Evolutionary conservation across 441 rosid species (phyloP).

Genomic region (Erodium trifolium): DNA sequence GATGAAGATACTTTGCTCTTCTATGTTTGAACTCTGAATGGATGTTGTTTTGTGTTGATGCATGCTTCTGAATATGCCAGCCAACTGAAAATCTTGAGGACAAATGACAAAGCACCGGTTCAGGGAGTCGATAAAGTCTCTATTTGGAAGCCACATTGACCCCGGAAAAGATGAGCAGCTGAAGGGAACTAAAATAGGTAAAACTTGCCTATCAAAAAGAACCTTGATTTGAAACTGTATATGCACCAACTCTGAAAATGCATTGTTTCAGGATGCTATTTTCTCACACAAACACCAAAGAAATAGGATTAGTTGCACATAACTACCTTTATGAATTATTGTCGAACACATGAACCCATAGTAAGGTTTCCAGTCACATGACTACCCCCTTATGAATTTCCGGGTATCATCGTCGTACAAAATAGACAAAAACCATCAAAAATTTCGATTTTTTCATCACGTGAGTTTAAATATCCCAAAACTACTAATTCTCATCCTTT

Average conservation of each 20-base stretch:
- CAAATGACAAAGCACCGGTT: constrained; percentile 55
- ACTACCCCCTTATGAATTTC: no score
- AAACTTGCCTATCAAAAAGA: constrained; percentile 14
- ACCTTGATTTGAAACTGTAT: neutral
- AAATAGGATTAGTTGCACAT: neutral
- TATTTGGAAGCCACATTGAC: constrained; percentile 68
- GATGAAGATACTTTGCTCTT: constrained; percentile 17
- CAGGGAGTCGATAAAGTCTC: constrained; percentile 68
- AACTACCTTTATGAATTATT: no score
- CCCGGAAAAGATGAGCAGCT: constrained; percentile 65
- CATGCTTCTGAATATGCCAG: constrained; percentile 19
- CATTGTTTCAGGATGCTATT: neutral
- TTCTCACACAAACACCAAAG: constrained; percentile 15
- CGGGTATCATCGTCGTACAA: no score
- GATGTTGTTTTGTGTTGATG: constrained; percentile 23
- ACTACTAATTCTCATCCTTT: no score
- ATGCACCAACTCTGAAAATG: constrained; percentile 10
- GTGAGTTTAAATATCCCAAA: no score
- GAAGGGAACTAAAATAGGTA: constrained; percentile 73
- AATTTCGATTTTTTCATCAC: no score
- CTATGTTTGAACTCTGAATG: constrained; percentile 17
- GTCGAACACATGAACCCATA: no score
- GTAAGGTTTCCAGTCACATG: no score
- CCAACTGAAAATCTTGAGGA: constrained; percentile 23
- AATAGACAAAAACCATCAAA: no score